Evolutionary conservation across 108 stramenopile species (phyloP), one percentile per base, ranked within the genome.

Genomic region (Fistulifera pelliculosa): DNA sequence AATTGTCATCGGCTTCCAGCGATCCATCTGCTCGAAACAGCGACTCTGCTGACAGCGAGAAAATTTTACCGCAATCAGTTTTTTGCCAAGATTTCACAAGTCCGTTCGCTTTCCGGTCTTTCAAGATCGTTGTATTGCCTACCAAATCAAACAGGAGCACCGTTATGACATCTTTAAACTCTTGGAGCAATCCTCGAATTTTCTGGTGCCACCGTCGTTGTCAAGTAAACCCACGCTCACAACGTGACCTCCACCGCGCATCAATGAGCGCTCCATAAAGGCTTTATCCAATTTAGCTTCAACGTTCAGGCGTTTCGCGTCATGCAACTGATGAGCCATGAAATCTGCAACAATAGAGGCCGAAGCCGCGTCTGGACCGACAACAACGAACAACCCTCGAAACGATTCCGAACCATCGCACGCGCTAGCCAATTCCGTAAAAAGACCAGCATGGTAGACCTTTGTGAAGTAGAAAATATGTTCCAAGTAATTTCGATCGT

Each of bases 391-490:
- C 66, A 41, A 75, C 23, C 8, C 79, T 68, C 26, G 49, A 35
- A 54, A 74, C 74, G 56, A 24, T 31, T 26, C 35, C 16, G 7
- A n/a, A 6, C 8, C 31, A 35, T 35, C 31, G 6, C 6, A 8
- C 31, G 6, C 6, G 8, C 8, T 3, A 35, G 31, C 3, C 17
- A n/a, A n/a, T 18, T 16, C 25, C 4, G 27, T 16, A 38, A 38
- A 27, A 35, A 27, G 13, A 18, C 53, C 53, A 39, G 53, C 31
- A 2, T 79, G 41, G 54, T 73, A 86, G 35, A 73, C 41, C 35
- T 75, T 42, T 13, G 51, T 49, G 58, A 75, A 87, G 18, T 66
- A 49, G 38, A 76, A 66, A 10, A 75, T 56, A 59, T 83, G 76
- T 22, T 72, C 40, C 43, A 87, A 51, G 49, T 83, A 87, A 27